Percentiles rank a stretch among this genome's conserved stretches.
phyloP scores from a whole-genome alignment of 257 asterid species.

The Datura wrightii region DNA sequence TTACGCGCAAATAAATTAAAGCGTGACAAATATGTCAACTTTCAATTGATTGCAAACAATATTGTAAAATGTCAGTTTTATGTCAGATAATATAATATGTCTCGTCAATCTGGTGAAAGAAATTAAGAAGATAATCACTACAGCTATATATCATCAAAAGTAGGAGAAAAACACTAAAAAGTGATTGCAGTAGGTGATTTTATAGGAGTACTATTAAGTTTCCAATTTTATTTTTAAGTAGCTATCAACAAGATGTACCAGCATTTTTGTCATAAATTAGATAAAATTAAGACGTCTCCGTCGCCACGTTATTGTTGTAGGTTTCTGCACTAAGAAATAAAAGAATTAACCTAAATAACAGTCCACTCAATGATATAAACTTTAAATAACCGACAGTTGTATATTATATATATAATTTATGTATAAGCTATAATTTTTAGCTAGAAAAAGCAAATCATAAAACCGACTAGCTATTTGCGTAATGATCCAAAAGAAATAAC shows the following conservation, averaged over 20 bases:
- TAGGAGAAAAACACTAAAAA: not conserved
- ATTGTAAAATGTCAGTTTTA: not conserved
- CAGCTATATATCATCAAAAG: not conserved
- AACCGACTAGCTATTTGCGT: too few relatives aligned
- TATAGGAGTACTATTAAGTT: not conserved
- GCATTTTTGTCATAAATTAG: conserved; percentile 15
- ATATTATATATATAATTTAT: too few relatives aligned
- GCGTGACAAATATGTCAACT: not conserved
- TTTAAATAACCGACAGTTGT: too few relatives aligned
- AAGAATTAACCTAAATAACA: too few relatives aligned
- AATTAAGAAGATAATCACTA: not conserved
- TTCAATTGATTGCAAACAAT: not conserved
- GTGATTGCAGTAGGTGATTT: not conserved
- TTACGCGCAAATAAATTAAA: conserved; percentile 15
- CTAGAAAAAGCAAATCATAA: too few relatives aligned
- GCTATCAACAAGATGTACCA: not conserved
- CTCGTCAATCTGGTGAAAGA: not conserved
- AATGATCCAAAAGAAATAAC: not conserved
- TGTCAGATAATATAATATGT: conserved; percentile 16
- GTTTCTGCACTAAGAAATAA: not conserved
- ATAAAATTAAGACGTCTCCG: not conserved
- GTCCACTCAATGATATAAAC: too few relatives aligned
- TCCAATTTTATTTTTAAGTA: too few relatives aligned
- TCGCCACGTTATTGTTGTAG: not conserved
- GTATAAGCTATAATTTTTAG: too few relatives aligned